These are phyloP conservation scores for Mortierella sp. DNA, from an alignment of 371 early-diverging fungal genomes.

Conservation along the genomic window DNA sequence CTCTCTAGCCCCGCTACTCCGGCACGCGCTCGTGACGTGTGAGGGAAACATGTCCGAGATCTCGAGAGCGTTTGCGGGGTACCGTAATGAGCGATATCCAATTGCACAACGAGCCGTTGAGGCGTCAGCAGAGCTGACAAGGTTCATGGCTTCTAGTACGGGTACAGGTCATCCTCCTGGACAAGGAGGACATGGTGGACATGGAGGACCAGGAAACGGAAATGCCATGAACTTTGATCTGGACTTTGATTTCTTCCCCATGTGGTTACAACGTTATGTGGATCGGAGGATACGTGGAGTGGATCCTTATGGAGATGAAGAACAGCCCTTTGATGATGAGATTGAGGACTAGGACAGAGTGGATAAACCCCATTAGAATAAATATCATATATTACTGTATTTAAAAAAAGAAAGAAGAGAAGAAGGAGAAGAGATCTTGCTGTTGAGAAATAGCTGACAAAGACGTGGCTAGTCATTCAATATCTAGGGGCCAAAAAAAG, in stretches of 20 bases:
- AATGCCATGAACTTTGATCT: constrained; percentile 10
- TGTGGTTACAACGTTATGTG: constrained; percentile 16
- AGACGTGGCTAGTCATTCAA: no score
- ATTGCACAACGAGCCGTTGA: constrained; percentile 12
- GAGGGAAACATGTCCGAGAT: neutral
- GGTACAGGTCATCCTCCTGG: no score
- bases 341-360: no score
- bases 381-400: no score
- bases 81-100: constrained; percentile 6
- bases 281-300: constrained; percentile 5
- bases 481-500: no score
- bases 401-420: no score
- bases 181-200: no score
- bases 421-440: no score
- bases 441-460: no score
- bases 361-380: no score
- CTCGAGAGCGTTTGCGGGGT: constrained; percentile 4
- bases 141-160: neutral
- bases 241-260: constrained; percentile 28
- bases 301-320: neutral
- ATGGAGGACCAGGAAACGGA: no score
- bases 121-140: constrained; percentile 12
- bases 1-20: constrained; percentile 19
- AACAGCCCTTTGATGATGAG: neutral
- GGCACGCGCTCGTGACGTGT: constrained; percentile 5